Base-by-base conservation (phyloP, 192 early-diverging fungal species). In the Podila verticillata region DNA sequence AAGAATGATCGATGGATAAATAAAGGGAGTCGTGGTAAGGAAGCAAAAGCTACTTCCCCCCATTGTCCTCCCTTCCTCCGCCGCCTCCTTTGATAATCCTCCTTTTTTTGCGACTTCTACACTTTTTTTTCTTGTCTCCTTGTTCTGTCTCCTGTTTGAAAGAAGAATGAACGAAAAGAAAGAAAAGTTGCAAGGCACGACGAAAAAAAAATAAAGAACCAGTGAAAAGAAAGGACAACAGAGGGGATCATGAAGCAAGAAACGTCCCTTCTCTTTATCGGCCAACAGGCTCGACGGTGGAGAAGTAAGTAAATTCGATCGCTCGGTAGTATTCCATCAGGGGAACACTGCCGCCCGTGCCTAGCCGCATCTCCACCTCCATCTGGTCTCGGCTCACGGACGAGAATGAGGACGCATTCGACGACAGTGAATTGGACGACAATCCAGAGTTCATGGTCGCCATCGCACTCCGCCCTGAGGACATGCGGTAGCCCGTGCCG, bases 261-360 rank as follows among this genome's bases (percentile, higher is more conserved):
- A 66, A 26, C 5, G 22, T 12, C 17, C 7, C 30, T 44, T 10
- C 28, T 30, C 7, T 58, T 49, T 77, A 77, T 36, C 75, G 75
- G 44, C 75, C 75, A 61, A 79, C 69, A 24, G 75, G 75, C 34
- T 79, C 75, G 17, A 79, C 75, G 3, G 75, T 71, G 4, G 75
- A 79, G 32, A 79, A 71, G 28, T 71, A 79, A 4, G 64, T 63
- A 29, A 79, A 71, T 34, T 79, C 75, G 31, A 79, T 71, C 47
- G 69, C 67, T 13, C 75, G 75, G 44, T 79, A 79, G 65, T 79
- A 79, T 29, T 79, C 75, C 63, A 79, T 57, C 29, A 79, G 34
- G 17, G 75, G 69, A 5, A 79, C 75, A 49, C 75, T 79, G 15
- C 75, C 75, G 48, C 75, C 75, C 29, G 68, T 72, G 26, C 75